These are phyloP conservation scores for Boletus edulis DNA, from an alignment of 768 basidiomycete species.

Conservation along the genomic window DNA sequence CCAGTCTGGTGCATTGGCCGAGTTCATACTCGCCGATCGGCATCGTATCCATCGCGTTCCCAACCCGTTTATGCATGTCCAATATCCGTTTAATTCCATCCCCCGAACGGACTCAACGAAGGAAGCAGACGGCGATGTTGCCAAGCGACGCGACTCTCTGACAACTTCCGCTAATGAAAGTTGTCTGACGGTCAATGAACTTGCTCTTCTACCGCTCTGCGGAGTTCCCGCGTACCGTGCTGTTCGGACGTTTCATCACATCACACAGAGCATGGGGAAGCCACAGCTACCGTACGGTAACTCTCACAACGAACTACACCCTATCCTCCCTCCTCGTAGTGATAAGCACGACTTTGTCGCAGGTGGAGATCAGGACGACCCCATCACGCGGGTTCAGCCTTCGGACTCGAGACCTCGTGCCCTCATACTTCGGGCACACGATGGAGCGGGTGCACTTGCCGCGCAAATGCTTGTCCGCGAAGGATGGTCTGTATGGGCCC, in stretches of 20 bases:
- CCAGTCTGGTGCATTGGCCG: constrained; percentile 83
- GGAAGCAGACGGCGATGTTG: constrained; percentile 6
- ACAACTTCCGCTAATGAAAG: constrained; percentile 5
- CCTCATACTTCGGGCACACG: constrained; percentile 74
- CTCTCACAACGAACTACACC: constrained; percentile 28
- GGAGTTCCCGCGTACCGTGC: constrained; percentile 84
- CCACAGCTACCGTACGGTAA: constrained; percentile 23
- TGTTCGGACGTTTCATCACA: constrained; percentile 58
- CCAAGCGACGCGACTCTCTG: constrained; percentile 9
- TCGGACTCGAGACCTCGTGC: constrained; percentile 33
- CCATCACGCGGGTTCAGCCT: neutral
- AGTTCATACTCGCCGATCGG: constrained; percentile 83
- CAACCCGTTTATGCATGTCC: constrained; percentile 46
- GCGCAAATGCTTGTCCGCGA: constrained; percentile 70
- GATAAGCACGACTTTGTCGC: constrained; percentile 26
- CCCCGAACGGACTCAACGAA: constrained; percentile 8
- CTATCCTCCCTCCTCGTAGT: constrained; percentile 23
- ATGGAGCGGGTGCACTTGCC: constrained; percentile 72
- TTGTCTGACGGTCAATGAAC: constrained; percentile 59
- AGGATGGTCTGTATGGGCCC: constrained; percentile 76
- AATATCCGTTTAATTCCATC: constrained; percentile 20
- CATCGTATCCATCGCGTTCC: constrained; percentile 74
- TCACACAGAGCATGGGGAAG: constrained; percentile 26
- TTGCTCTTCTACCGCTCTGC: constrained; percentile 75
- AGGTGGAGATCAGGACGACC: constrained; percentile 23